A percentile compares a stretch with the other conserved stretches of the same genome.
Conservation (phyloP, 1,139 yeast genomes). For the Yamadazyma mexicana region DNA sequence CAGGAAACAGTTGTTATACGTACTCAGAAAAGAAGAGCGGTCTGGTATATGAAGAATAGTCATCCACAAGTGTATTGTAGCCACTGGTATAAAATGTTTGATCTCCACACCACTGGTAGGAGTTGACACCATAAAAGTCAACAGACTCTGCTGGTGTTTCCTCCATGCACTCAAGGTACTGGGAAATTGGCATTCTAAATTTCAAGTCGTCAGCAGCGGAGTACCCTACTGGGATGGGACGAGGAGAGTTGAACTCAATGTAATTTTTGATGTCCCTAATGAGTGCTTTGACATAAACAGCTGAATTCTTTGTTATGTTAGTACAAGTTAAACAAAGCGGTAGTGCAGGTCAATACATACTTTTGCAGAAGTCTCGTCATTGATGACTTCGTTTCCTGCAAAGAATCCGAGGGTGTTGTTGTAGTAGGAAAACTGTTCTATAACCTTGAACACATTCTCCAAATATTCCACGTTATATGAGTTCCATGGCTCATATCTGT, state of each 20-base stretch:
- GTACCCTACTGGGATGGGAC: conserved; percentile 88
- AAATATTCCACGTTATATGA: conserved; percentile 70
- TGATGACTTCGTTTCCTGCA: conserved; percentile 91
- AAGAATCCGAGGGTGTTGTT: conserved; percentile 90
- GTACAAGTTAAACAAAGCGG: not conserved
- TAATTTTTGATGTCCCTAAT: conserved; percentile 79
- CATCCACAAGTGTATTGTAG: conserved; percentile 69
- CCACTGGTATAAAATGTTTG: conserved; percentile 84
- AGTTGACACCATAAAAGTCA: conserved; percentile 93
- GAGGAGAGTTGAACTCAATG: conserved; percentile 54
- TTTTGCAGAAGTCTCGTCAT: conserved; percentile 74
- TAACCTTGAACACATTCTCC: conserved; percentile 73
- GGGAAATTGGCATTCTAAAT: conserved; percentile 73
- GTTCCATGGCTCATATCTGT: conserved; percentile 87
- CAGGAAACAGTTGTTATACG: no score
- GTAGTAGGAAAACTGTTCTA: conserved; percentile 80
- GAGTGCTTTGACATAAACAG: conserved; percentile 73
- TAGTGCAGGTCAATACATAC: conserved; percentile 4
- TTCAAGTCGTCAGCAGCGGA: conserved; percentile 89
- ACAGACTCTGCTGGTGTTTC: conserved; percentile 60
- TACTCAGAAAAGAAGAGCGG: conserved; percentile 91
- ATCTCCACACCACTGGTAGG: conserved; percentile 97
- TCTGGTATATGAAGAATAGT: conserved; percentile 63
- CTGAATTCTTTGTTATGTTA: conserved; percentile 38
- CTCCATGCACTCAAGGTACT: conserved; percentile 75